These are phyloP conservation scores for Irpex sp. DNA, from an alignment of 1,284 basidiomycete genomes.

Conservation along the genomic window DNA sequence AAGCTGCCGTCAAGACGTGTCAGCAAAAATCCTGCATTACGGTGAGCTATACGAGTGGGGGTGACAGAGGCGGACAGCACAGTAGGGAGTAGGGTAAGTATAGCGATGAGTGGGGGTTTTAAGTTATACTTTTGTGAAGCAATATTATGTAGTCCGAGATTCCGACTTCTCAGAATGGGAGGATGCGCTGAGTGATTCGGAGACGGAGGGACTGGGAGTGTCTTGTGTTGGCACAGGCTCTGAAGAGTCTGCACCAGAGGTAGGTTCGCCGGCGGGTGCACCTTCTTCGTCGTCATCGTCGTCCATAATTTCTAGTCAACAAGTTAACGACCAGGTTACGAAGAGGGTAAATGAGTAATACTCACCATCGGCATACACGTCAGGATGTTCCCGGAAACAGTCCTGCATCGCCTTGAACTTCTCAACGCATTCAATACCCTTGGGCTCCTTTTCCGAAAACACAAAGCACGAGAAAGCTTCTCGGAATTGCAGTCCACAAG, in stretches of 20 bases:
- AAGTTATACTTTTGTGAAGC: not conserved
- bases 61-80: not conserved
- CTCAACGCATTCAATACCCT: constrained; percentile 97
- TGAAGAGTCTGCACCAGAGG: not conserved
- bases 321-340: not conserved
- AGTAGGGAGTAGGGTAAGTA: not conserved
- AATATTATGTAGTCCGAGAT: not conserved
- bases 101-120: not conserved
- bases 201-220: not conserved
- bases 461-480: constrained; percentile 98
- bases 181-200: not conserved
- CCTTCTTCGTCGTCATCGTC: constrained; percentile 26
- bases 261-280: not conserved
- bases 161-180: not conserved
- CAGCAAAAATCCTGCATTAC: not conserved
- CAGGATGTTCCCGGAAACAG: constrained; percentile 95
- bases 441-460: constrained; percentile 91
- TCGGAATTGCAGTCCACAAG: constrained; percentile 92
- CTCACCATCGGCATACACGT: constrained; percentile 90
- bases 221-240: not conserved
- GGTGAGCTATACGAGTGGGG: not conserved
- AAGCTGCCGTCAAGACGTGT: not conserved
- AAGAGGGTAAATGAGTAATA: not conserved
- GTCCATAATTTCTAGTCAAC: constrained; percentile 24
- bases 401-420: constrained; percentile 98